Conservation (phyloP, 1,284 basidiomycete species). For the Polyporus tsugae region DNA sequence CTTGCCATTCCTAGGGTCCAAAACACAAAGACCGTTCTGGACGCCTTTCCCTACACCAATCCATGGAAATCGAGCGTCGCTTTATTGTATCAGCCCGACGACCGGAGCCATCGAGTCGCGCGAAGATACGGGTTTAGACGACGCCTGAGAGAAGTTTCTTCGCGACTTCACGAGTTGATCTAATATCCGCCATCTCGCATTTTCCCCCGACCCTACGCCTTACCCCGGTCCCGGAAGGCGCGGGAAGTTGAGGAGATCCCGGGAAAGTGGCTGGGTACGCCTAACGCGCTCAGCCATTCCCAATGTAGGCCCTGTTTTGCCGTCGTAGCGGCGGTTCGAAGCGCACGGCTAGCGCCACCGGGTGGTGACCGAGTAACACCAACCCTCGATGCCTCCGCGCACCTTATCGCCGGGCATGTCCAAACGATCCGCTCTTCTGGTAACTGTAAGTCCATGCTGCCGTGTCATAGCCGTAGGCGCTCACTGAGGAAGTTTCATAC, state of each 20-base stretch:
- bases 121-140: background rate
- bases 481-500: background rate
- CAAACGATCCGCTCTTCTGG: slow-evolving; percentile 11
- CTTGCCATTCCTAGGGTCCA: background rate
- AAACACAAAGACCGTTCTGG: background rate
- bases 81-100: background rate
- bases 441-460: slow-evolving; percentile 9
- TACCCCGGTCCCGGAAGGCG: slow-evolving; percentile 4
- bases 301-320: background rate
- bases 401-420: slow-evolving; percentile 31
- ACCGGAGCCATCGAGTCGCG: background rate
- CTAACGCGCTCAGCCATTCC: slow-evolving; percentile 1
- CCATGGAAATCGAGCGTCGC: background rate
- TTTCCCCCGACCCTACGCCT: background rate
- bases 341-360: slow-evolving; percentile 22
- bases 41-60: background rate
- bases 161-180: background rate
- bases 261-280: background rate
- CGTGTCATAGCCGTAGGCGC: background rate
- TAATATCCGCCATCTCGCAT: background rate
- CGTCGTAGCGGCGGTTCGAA: background rate
- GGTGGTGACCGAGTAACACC: background rate
- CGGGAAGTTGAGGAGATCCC: background rate
- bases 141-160: background rate
- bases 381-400: slow-evolving; percentile 9